Evolutionary conservation across 2,329 filamentous ascomycete genomes (phyloP).

Genomic region (Pestalotiopsis sp.): DNA sequence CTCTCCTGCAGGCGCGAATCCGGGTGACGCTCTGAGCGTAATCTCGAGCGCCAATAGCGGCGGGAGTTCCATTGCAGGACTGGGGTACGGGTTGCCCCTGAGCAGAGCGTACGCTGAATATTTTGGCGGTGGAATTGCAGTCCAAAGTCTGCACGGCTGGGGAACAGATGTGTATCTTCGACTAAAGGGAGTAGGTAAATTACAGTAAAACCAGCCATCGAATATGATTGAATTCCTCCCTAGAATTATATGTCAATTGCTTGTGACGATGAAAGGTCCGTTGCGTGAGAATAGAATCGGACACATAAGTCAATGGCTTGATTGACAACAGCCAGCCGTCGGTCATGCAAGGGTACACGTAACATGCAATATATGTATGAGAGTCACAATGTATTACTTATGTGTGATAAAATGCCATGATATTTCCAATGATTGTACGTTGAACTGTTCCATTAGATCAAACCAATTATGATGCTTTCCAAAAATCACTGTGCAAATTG

Average conservation of each 20-base stretch:
- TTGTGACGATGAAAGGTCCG: too few relatives aligned
- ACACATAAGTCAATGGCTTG: too few relatives aligned
- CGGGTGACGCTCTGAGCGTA: constrained; percentile 69
- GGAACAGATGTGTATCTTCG: constrained; percentile 72
- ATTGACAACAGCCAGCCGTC: too few relatives aligned
- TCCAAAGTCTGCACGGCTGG: constrained; percentile 98
- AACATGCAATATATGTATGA: too few relatives aligned
- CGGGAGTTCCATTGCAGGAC: constrained; percentile 82
- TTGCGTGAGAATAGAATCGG: too few relatives aligned
- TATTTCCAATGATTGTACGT: neutral
- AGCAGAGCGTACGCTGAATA: constrained; percentile 96
- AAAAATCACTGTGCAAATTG: neutral
- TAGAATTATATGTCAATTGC: too few relatives aligned
- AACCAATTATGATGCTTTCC: neutral
- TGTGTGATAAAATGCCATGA: neutral
- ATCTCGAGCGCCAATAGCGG: constrained; percentile 74
- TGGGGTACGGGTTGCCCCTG: constrained; percentile 90
- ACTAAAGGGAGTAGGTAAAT: constrained; percentile 64
- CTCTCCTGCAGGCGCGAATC: constrained; percentile 40
- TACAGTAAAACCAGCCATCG: constrained; percentile 31
- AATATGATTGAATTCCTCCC: too few relatives aligned
- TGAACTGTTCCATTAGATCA: neutral
- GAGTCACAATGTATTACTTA: neutral
- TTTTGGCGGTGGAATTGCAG: constrained; percentile 90
- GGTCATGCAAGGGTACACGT: too few relatives aligned